Conservation (phyloP, 768 basidiomycete genomes). For the Exsudoporus frostii region DNA sequence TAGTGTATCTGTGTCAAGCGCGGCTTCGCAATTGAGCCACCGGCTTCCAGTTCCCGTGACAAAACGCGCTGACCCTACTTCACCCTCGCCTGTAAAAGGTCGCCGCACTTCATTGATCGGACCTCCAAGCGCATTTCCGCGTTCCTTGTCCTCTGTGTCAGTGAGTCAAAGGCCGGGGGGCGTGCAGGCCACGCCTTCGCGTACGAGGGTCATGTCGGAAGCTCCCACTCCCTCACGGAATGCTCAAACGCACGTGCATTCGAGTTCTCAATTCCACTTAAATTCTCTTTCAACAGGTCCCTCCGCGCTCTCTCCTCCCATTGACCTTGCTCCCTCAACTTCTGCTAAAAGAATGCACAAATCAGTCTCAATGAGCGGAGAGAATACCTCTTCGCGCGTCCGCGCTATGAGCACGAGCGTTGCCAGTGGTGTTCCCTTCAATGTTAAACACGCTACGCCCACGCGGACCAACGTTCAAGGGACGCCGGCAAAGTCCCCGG, state of each 20-base stretch:
- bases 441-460: constrained; percentile 15
- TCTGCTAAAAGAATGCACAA: constrained; percentile 32
- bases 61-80: constrained; percentile 26
- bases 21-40: constrained; percentile 33
- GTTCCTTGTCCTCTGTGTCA: constrained; percentile 17
- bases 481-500: constrained; percentile 11
- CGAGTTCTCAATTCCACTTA: constrained; percentile 23
- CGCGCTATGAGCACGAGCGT: constrained; percentile 21
- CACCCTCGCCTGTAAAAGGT: constrained; percentile 27
- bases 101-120: constrained; percentile 28
- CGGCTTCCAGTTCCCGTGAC: constrained; percentile 39
- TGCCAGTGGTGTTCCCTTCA: background rate
- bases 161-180: constrained; percentile 13
- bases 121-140: constrained; percentile 28
- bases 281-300: constrained; percentile 26
- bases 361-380: constrained; percentile 25
- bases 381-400: constrained; percentile 7
- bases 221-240: constrained; percentile 27
- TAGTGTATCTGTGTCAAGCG: constrained; percentile 38
- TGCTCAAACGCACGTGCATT: constrained; percentile 22
- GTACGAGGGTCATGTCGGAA: constrained; percentile 46
- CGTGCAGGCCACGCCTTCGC: constrained; percentile 36
- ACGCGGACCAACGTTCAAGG: constrained; percentile 13
- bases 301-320: constrained; percentile 30
- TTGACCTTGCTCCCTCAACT: constrained; percentile 40